Evolutionary conservation across 2,329 filamentous ascomycete genomes (phyloP).

Genomic region (Sarocladium brachiariae): DNA sequence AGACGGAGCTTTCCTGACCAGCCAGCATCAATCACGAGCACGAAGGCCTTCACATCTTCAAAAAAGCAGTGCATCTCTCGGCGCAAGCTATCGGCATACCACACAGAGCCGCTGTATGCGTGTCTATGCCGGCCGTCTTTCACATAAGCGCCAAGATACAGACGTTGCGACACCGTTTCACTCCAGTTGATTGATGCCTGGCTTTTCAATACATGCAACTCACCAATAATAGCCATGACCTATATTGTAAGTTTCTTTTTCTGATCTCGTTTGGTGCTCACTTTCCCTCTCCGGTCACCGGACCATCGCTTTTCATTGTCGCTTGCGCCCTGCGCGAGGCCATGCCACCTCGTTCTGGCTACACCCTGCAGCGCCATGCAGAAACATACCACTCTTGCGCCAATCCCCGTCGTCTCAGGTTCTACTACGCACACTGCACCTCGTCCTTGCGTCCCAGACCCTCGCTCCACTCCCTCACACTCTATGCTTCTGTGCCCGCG

Average conservation of each 20-base stretch:
- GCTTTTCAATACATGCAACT: background rate
- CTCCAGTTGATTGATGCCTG: background rate
- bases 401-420: conserved; percentile 1
- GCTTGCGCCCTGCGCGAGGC: background rate
- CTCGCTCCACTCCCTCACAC: conserved; percentile 1
- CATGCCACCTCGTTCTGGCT: background rate
- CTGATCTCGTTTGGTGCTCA: background rate
- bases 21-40: background rate
- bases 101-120: no score
- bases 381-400: background rate
- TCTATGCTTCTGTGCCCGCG: background rate
- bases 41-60: background rate
- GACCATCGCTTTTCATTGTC: no score
- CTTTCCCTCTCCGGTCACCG: background rate
- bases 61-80: background rate
- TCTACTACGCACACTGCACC: conserved; percentile 6
- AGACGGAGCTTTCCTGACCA: background rate
- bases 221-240: conserved; percentile 1
- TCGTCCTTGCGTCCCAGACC: background rate
- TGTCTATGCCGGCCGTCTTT: no score
- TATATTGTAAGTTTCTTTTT: conserved; percentile 4
- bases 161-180: no score
- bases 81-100: background rate
- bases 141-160: no score
- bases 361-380: conserved; percentile 4